Conservation (phyloP, 345 rosid genomes). For the Moringa oleifera region DNA sequence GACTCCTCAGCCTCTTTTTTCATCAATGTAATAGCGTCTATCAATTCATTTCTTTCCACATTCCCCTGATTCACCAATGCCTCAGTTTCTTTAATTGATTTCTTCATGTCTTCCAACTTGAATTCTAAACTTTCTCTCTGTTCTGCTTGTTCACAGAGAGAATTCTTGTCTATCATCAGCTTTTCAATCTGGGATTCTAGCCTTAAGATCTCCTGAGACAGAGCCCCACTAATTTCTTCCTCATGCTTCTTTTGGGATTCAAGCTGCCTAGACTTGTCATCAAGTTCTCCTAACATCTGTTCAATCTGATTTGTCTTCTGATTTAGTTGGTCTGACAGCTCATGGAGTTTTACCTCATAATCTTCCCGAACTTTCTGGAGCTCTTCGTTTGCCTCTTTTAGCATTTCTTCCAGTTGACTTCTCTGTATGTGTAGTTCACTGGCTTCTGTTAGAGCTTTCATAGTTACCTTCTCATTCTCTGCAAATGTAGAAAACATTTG, state of each 20-base stretch:
- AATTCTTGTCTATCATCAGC: conserved; percentile 23
- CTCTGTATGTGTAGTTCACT: conserved; percentile 53
- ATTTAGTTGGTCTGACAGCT: conserved; percentile 40
- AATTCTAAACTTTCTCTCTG: conserved; percentile 29
- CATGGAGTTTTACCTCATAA: conserved; percentile 43
- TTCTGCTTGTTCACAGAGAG: conserved; percentile 30
- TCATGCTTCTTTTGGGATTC: conserved; percentile 43
- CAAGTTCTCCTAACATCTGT: conserved; percentile 39
- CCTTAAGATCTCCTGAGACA: conserved; percentile 32
- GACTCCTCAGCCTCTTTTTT: conserved; percentile 44
- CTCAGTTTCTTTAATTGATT: conserved; percentile 37
- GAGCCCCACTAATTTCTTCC: conserved; percentile 35
- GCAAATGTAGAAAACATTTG: conserved; percentile 75
- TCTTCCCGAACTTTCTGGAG: conserved; percentile 37
- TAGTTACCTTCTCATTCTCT: conserved; percentile 82
- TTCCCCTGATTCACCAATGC: conserved; percentile 33
- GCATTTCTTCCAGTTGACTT: conserved; percentile 54
- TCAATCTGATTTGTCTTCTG: conserved; percentile 40
- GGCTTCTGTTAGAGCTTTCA: conserved; percentile 72
- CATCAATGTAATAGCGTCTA: conserved; percentile 28
- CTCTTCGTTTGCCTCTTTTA: conserved; percentile 48
- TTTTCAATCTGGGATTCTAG: conserved; percentile 42
- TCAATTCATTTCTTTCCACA: conserved; percentile 37
- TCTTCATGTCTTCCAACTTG: conserved; percentile 41
- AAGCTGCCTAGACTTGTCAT: conserved; percentile 44